Evolutionary conservation across 2,329 filamentous ascomycete genomes (phyloP).

Genomic region (Ascocoryne sarcoides): DNA sequence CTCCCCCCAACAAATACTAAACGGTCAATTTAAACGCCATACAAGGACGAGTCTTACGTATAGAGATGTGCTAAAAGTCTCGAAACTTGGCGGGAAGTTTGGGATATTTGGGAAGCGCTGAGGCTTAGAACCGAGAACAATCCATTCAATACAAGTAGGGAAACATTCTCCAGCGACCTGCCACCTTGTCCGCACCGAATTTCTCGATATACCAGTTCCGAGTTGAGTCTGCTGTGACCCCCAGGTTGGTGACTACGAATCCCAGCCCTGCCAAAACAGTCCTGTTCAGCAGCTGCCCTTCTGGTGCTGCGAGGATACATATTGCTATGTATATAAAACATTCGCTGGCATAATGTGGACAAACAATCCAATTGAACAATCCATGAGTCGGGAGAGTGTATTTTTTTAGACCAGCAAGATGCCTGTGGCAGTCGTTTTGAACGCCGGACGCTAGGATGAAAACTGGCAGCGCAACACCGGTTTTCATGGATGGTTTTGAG

Average conservation of each 20-base stretch:
- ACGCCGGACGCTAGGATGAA: slow-evolving; percentile 63
- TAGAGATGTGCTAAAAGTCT: slow-evolving; percentile 78
- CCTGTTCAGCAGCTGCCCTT: slow-evolving; percentile 56
- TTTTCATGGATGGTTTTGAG: slow-evolving; percentile 35
- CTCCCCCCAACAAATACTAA: slow-evolving; percentile 35
- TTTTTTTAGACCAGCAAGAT: slow-evolving; percentile 64
- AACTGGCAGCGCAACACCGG: slow-evolving; percentile 46
- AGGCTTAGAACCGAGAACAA: slow-evolving; percentile 2
- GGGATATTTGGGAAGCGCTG: slow-evolving; percentile 37
- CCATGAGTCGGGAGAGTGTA: slow-evolving; percentile 73
- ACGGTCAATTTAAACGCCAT: slow-evolving; percentile 47
- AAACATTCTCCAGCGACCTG: slow-evolving; percentile 65
- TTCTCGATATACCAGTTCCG: slow-evolving; percentile 69
- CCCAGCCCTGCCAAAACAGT: slow-evolving; percentile 61
- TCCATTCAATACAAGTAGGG: slow-evolving; percentile 51
- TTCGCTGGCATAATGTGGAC: slow-evolving; percentile 88
- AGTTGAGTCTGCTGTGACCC: slow-evolving; percentile 69
- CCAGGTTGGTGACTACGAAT: slow-evolving; percentile 74
- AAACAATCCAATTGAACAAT: slow-evolving; percentile 64
- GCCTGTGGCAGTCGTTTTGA: slow-evolving; percentile 66
- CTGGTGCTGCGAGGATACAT: slow-evolving; percentile 63
- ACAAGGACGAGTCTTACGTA: slow-evolving; percentile 69
- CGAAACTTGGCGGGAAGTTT: slow-evolving; percentile 61
- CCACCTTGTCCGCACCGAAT: slow-evolving; percentile 60
- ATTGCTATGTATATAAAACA: slow-evolving; percentile 76